Evolutionary conservation across 768 basidiomycete species (phyloP).

Genomic region (Termitomyces eurrhizus): DNA sequence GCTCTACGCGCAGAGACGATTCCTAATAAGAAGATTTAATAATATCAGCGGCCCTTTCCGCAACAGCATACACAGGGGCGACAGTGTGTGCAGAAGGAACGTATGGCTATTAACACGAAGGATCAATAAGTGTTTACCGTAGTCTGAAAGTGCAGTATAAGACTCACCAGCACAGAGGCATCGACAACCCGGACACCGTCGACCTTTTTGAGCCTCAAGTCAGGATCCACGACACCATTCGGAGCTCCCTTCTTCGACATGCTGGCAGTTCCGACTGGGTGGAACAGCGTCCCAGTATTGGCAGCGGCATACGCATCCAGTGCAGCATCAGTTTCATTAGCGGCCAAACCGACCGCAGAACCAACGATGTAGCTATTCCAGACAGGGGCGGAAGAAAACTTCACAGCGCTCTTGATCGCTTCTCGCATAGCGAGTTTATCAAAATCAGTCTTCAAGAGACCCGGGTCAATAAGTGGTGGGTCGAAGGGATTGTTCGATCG

Average conservation of each 20-base stretch:
- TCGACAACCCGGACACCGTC: conserved; percentile 29
- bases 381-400: conserved; percentile 13
- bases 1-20: too few relatives aligned
- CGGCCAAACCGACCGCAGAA: neutral
- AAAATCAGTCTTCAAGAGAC: conserved; percentile 27
- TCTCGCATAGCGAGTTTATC: conserved; percentile 20
- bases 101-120: conserved; percentile 3
- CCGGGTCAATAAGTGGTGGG: conserved; percentile 41
- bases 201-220: conserved; percentile 26
- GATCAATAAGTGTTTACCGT: neutral
- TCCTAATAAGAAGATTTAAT: conserved; percentile 5
- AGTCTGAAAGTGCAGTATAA: neutral
- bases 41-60: conserved; percentile 12
- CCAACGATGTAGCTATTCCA: conserved; percentile 17
- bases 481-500: conserved; percentile 39
- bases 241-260: conserved; percentile 23
- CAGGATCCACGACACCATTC: conserved; percentile 28
- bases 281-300: conserved; percentile 15
- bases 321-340: conserved; percentile 12
- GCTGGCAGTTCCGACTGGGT: conserved; percentile 21
- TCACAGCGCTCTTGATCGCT: conserved; percentile 16
- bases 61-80: conserved; percentile 9
- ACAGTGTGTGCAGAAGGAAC: conserved; percentile 12
- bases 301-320: conserved; percentile 20
- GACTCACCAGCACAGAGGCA: conserved; percentile 28